Percentiles rank a stretch among this genome's conserved stretches.
These are phyloP conservation scores for Colletotrichum cereale DNA, from an alignment of 2,329 filamentous ascomycete species.

Conservation along the genomic window DNA sequence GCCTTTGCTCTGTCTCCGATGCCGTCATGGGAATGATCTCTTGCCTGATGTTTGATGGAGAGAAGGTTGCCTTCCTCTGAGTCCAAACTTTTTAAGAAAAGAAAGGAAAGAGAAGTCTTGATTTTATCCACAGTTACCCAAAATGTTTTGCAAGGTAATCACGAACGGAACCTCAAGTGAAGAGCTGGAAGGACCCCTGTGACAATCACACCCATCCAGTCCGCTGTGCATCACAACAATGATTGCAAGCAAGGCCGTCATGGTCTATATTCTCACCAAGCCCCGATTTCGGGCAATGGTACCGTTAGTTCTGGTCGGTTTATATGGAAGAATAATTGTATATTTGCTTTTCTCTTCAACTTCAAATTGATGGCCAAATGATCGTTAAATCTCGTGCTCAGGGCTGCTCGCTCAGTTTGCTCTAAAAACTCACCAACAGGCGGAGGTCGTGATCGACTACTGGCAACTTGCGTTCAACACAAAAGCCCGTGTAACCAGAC, in stretches of 20 bases:
- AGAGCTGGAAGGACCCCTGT: not conserved
- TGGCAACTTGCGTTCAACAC: no score
- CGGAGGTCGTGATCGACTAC: no score
- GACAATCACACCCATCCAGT: no score
- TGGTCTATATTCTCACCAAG: accelerated
- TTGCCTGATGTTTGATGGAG: not conserved
- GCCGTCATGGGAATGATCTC: no score
- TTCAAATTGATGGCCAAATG: not conserved
- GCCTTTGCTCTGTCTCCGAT: not conserved
- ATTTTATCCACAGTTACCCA: no score
- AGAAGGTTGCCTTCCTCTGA: not conserved
- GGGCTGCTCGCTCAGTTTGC: no score
- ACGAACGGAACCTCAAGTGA: no score
- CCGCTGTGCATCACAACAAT: not conserved
- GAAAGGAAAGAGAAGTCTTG: not conserved
- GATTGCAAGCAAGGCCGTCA: slow-evolving; percentile 55
- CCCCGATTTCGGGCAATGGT: accelerated
- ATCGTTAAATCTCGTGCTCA: not conserved
- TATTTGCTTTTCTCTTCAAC: not conserved
- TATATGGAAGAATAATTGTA: not conserved
- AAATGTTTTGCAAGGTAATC: no score
- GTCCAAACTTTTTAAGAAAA: no score
- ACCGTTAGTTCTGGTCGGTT: no score
- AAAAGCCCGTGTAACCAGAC: no score
- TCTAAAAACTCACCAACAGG: no score